phyloP scores from a whole-genome alignment of 2,329 filamentous ascomycete genomes.

The Penicillium corylophilum region DNA sequence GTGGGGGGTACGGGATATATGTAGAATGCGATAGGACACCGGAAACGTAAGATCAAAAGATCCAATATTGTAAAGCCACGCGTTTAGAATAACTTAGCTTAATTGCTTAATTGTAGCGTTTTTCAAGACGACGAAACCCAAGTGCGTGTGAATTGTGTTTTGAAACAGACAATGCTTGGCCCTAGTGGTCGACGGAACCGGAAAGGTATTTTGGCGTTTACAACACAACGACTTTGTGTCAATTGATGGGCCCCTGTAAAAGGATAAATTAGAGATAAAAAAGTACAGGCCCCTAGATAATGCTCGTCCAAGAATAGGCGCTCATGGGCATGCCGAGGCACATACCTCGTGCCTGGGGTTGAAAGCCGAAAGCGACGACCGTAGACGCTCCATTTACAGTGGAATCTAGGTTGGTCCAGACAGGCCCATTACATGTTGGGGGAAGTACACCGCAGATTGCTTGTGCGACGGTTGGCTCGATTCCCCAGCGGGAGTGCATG shows the following conservation, averaged over 20 bases:
- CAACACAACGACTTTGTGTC: background rate
- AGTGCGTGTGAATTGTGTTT: background rate
- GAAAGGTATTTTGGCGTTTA: background rate
- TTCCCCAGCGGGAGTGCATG: background rate
- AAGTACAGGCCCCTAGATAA: background rate
- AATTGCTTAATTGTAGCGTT: background rate
- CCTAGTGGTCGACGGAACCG: no score
- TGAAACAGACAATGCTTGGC: background rate
- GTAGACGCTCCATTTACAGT: background rate
- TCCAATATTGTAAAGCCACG: no score
- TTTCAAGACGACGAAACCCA: background rate
- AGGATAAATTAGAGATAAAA: background rate
- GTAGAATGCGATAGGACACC: no score
- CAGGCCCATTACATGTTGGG: constrained; percentile 4
- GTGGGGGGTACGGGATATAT: no score
- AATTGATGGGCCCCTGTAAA: background rate
- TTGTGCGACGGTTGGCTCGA: background rate
- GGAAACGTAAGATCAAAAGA: no score
- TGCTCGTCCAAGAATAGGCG: background rate
- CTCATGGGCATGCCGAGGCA: background rate
- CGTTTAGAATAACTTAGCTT: no score
- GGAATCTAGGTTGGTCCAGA: background rate
- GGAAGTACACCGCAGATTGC: constrained; percentile 5
- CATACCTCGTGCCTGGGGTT: background rate
- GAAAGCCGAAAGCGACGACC: background rate